Evolutionary conservation across 768 basidiomycete genomes (phyloP).

Genomic region (Kwoniella sp.): DNA sequence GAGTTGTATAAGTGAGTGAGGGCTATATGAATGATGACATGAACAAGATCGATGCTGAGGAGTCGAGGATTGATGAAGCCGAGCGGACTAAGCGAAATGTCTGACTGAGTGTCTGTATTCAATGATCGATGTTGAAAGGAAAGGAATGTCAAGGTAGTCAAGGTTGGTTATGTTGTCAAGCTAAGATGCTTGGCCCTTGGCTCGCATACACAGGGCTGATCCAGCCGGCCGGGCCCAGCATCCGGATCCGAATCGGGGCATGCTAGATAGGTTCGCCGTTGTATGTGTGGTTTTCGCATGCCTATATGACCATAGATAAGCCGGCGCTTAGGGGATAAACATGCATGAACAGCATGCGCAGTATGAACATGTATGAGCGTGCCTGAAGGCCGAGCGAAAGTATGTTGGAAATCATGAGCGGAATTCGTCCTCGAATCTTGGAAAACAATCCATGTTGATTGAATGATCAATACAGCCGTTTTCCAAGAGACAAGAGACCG

Average conservation of each 20-base stretch:
- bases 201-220: background rate
- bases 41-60: background rate
- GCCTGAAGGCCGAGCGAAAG: background rate
- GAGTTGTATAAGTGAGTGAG: background rate
- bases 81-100: no score
- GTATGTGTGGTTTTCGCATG: background rate
- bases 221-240: background rate
- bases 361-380: background rate
- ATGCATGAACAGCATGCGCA: no score
- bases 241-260: background rate
- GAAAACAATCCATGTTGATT: no score
- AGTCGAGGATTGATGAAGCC: no score
- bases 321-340: background rate
- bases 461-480: no score
- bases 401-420: background rate
- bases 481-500: background rate
- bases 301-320: background rate
- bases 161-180: background rate
- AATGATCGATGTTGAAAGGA: background rate
- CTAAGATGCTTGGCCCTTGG: background rate
- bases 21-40: background rate
- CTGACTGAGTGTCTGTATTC: no score
- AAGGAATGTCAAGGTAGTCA: background rate
- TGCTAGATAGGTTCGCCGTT: background rate
- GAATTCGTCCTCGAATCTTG: no score